Evolutionary conservation across 2,329 filamentous ascomycete genomes (phyloP).

Genomic region (Scolecobasidium constrictum): DNA sequence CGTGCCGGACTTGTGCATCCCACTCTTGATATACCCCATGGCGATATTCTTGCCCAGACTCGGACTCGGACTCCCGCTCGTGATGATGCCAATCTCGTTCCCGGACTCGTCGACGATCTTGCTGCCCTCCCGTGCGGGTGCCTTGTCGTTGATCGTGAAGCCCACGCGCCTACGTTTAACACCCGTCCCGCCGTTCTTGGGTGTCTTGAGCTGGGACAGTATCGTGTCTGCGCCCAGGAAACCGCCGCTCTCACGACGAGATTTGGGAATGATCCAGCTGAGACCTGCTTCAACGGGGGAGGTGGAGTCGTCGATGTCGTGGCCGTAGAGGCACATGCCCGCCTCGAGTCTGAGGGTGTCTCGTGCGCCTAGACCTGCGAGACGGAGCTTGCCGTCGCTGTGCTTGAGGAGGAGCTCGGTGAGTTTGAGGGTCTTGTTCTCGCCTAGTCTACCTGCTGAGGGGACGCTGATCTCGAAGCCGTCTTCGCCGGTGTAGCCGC

Average conservation of each 20-base stretch:
- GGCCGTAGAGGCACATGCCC: constrained; percentile 99
- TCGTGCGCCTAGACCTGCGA: constrained; percentile 81
- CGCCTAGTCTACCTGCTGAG: constrained; percentile 23
- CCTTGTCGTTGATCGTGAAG: constrained; percentile 62
- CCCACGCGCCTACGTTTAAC: constrained; percentile 68
- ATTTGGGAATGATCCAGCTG: constrained; percentile 76
- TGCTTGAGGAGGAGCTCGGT: constrained; percentile 59
- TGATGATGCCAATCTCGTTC: constrained; percentile 65
- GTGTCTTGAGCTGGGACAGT: constrained; percentile 62
- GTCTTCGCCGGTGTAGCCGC: constrained; percentile 95
- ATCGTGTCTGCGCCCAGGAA: constrained; percentile 81
- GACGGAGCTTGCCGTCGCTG: constrained; percentile 53
- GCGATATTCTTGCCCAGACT: constrained; percentile 83
- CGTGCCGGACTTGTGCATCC: constrained; percentile 73
- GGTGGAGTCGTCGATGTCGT: constrained; percentile 76
- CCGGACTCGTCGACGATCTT: constrained; percentile 58
- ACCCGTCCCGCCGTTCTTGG: constrained; percentile 60
- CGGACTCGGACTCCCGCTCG: constrained; percentile 83
- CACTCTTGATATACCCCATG: constrained; percentile 84
- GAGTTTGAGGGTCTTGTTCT: constrained; percentile 48
- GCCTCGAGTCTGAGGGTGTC: constrained; percentile 91
- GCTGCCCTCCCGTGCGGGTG: constrained; percentile 82
- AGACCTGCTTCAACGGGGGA: constrained; percentile 58
- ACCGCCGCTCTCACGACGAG: constrained; percentile 56
- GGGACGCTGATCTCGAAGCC: constrained; percentile 93